Base-by-base conservation (phyloP, 208 protist genomes). In the Acanthamoeba healyi region DNA sequence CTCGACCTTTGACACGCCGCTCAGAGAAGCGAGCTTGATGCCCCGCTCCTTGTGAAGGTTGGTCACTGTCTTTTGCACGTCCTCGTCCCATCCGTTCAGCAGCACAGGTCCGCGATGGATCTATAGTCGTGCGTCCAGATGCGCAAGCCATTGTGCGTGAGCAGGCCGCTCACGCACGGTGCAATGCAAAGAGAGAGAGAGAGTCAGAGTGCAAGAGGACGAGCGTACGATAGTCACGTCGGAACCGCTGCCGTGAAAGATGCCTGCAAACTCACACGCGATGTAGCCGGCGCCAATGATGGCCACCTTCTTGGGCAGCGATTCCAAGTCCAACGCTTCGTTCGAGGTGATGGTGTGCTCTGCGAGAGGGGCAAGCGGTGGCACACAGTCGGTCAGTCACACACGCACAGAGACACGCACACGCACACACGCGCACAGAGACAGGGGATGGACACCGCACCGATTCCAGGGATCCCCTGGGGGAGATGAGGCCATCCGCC, bases 211-310 rank as follows among this genome's bases (percentile, higher is more conserved):
- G 9, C 2, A 36, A 72, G 32, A 46, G 36, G 6, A 29, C 49
- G 24, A 3, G 14, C 2, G 9, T 67, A 94, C 56, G 12, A 29
- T 1, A 9, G 54, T 72, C 24, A 88, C 58, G 2, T 49, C 10
- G 26, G 63, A 29, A 15, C 81, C 67, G 46, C 44, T 61, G 24
- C 42, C 12, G 49, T 81, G 12, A 26, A 56, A 77, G 7, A 97
- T 89, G 81, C 95, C 95, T 4, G 74, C 74, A 34, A 84, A 84
- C 44, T 36, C 56, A 29, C 44, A 87, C 17, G 15, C 98, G 72
- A 98, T 98, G 94, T 98, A 98, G 12, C 97, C 96, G 0, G 96
- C 96, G 74, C 96, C 95, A 34, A 97, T 42, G 14, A 97, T 90
- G 1, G 77, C 81, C 49, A 54, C 91, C 2, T 61, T 54, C 70